Base-by-base conservation (phyloP, 192 early-diverging fungal genomes). In the Coemansia sp. region DNA sequence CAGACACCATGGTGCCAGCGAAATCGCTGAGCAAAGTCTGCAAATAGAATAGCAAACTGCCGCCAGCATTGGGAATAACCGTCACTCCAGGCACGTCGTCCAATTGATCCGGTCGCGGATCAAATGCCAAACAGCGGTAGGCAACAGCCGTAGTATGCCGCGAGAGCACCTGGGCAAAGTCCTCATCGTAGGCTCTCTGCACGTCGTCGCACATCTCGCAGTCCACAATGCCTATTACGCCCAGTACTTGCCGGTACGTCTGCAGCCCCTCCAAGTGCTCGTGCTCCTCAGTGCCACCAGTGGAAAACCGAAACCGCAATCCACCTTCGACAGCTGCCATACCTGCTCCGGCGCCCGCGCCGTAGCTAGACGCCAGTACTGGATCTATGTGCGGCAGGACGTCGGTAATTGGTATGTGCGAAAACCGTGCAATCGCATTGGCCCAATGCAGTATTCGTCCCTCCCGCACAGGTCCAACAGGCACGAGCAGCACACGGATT, bases 251-350 rank as follows among this genome's bases (percentile, higher is more conserved):
- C 28, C 83, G 62, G 73, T 80, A 73, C 57, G 78, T 85, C 65
- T 85, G 83, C 47, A 85, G 58, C 19, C 78, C 78, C 57, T 80
- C 83, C 60, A 85, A 52, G 42, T 80, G 71, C 73, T 77, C 83
- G 58, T 79, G 78, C 32, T 76, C 82, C 38, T 70, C 69, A 57
- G 42, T 65, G 16, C 58, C 47, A 30, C 39, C 44, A 0, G 62
- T 46, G 0, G 68, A 52, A 39, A 80, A 84, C 4, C 65, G 44
- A 32, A 84, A 70, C 49, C 72, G 74, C 59, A 82, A 33, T 28
- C 69, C 63, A 23, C 72, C 72, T 57, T 74, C 77, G 3, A 64
- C 37, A 0, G 66, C 61, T 33, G 55, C 69, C 63, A 73, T 62
- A 13, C 74, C 63, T 8, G 28, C 67, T 3, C 73, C 73, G 16